Base-by-base conservation (phyloP, 1,284 basidiomycete species). In the Naganishia cerealis region DNA sequence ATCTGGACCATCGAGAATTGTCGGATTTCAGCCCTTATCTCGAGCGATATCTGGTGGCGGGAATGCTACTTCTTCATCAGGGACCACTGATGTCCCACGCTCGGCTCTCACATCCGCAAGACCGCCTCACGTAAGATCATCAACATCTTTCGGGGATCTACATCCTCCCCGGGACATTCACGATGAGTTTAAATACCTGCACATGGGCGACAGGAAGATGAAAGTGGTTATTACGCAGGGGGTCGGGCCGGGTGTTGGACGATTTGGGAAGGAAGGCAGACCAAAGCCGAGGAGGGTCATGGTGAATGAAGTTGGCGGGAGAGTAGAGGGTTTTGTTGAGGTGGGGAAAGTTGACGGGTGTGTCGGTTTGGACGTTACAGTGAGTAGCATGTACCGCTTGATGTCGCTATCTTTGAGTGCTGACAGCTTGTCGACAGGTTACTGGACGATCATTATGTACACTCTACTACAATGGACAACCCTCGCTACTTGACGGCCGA, bases 181-280 rank as follows among this genome's bases (percentile, higher is more conserved):
- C 24, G 61, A 63, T 63, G 61, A 63, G 3, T 54, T 15, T 50
- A 63, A 63, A 24, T 63, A 63, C 50, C 16, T 63, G 50, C 61
- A 63, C 29, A 39, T 63, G 24, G 61, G 61, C 3, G 61, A 63
- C 42, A n/a, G 50, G 15, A 63, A 63, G 50, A 63, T 63, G 61
- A 63, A 63, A 50, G 21, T 63, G n/a, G 50, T 63, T 10, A 63
- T 63, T 40, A 63, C 61, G n/a, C 61, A 50, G 8, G 61, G 61
- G 2, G 38, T 63, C 0, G 61, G 61, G 26, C 50, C 50, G 50
- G 50, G 50, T 7, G 61, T 63, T 2, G 61, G 61, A 16, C 36
- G 53, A 21, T 53, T 54, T 63, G 63, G 63, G 16, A 66, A 66
- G 24, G 63, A 66, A 3, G 40, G 42, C 21, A 66, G 42, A 26